Base-by-base conservation (phyloP, 495 filamentous ascomycete genomes). In the Glonium stellatum region DNA sequence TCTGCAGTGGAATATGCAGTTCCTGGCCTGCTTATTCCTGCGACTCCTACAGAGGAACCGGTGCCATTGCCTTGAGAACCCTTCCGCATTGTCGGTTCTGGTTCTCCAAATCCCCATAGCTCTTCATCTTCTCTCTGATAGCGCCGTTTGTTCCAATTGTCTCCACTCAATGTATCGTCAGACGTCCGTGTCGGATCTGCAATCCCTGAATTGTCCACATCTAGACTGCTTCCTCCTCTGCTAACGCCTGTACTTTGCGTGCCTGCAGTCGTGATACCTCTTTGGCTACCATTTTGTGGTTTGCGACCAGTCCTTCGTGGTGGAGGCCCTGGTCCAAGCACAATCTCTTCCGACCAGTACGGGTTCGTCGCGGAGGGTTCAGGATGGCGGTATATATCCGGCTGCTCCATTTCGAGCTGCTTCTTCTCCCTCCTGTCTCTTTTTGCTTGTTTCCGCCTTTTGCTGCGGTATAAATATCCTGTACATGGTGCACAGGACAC, bases 81-180 rank as follows among this genome's bases (percentile, higher is more conserved):
- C 27, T 31, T 56, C 36, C 52, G 37, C 27, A 61, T 75, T 76
- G 71, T 81, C 75, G 55, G 73, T 76, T 69, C 27, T 70, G 59
- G 19, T 34, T 63, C 61, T 27, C 36, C 57, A 18, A 64, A 51
- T 4, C 88, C 87, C 89, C 89, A 93, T 15, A 92, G 78, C 44
- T 84, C 82, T 70, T 96, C 90, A 64, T 96, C 90, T 66, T 91
- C 87, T 36, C 90, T 80, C 69, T 96, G 89, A 69, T 90, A 87
- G 41, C 85, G 82, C 73, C 82, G 83, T 35, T 77, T 76, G 64
- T 90, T 89, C 84, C 83, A 90, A 54, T 83, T 81, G 49, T 85
- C 84, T 51, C 74, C 75, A 37, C 73, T 77, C 37, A 57, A 39
- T 27, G 59, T 65, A 37, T 68, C 66, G 47, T 60, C 59, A 46